A percentile compares a stretch with the other conserved stretches of the same genome.
These are phyloP conservation scores for Penicillium sp. DNA, from an alignment of 2,329 filamentous ascomycete species.

Conservation along the genomic window DNA sequence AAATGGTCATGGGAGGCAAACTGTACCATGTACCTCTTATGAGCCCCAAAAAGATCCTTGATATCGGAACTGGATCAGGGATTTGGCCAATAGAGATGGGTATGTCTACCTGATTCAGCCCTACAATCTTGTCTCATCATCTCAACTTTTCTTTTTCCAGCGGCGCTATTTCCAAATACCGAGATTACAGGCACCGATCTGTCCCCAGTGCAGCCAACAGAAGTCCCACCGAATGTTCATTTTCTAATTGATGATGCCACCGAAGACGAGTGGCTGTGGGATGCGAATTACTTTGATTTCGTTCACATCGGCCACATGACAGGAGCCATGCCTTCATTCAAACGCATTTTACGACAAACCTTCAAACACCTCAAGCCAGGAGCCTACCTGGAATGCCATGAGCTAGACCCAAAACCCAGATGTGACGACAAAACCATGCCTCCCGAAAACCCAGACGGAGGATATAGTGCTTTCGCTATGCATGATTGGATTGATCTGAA, in stretches of 20 bases:
- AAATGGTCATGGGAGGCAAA: conserved; percentile 46
- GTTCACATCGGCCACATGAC: conserved; percentile 62
- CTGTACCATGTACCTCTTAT: conserved; percentile 52
- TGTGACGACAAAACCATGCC: conserved; percentile 59
- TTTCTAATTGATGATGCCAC: conserved; percentile 72
- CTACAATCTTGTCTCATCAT: conserved; percentile 3
- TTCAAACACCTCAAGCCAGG: conserved; percentile 59
- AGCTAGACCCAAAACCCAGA: conserved; percentile 48
- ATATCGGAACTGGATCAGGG: conserved; percentile 63
- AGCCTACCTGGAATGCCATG: conserved; percentile 51
- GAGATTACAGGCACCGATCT: conserved; percentile 66
- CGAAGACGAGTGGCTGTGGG: conserved; percentile 62
- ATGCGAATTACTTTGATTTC: conserved; percentile 56
- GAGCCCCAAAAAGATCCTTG: conserved; percentile 53
- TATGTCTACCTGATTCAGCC: conserved; percentile 16
- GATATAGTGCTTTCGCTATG: conserved; percentile 41
- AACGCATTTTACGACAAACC: conserved; percentile 55
- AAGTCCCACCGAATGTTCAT: conserved; percentile 71
- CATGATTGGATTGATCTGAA: conserved; percentile 52
- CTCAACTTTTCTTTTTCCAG: conserved; percentile 27
- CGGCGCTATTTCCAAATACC: conserved; percentile 55
- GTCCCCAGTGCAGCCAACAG: conserved; percentile 66
- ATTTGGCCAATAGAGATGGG: conserved; percentile 72
- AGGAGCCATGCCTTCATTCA: conserved; percentile 61
- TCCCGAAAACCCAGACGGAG: conserved; percentile 41